Percentiles rank a stretch among this genome's conserved stretches.
Conservation (phyloP, 805 yeast species). For the Saccharomycopsis guyanensis region DNA sequence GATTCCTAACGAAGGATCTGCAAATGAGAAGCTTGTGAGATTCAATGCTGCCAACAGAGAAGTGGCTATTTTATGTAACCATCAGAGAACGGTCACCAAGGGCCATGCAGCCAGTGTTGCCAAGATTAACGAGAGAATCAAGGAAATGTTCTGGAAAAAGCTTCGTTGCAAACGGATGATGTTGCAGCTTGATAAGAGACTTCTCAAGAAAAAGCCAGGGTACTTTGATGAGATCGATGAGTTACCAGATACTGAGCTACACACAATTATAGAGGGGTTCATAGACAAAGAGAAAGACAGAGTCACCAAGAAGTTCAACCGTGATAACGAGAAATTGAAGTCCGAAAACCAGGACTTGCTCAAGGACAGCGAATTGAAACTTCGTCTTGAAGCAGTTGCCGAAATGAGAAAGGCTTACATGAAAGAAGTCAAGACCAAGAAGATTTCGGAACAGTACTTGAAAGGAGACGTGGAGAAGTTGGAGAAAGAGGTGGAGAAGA, state of each 20-base stretch:
- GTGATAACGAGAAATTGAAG: constrained; percentile 70
- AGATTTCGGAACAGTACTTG: constrained; percentile 42
- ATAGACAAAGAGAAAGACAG: constrained; percentile 61
- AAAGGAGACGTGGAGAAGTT: constrained; percentile 56
- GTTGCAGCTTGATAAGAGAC: constrained; percentile 49
- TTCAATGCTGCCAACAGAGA: constrained; percentile 94
- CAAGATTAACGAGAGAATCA: constrained; percentile 67
- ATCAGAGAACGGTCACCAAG: constrained; percentile 87
- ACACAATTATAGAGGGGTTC: constrained; percentile 48
- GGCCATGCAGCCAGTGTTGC: constrained; percentile 75
- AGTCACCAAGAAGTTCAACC: constrained; percentile 52
- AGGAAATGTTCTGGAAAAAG: constrained; percentile 81
- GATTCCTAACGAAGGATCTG: constrained; percentile 80
- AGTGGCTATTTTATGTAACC: constrained; percentile 94
- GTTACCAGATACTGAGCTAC: constrained; percentile 56
- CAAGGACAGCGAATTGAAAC: constrained; percentile 49
- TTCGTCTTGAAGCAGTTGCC: constrained; percentile 47
- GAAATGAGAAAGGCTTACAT: constrained; percentile 44
- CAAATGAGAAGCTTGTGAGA: constrained; percentile 76
- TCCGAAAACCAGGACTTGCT: constrained; percentile 48
- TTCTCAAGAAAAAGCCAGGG: constrained; percentile 41
- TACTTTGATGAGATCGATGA: constrained; percentile 66
- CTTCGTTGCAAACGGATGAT: constrained; percentile 67
- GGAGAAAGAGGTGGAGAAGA: constrained; percentile 57
- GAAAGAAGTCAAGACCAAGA: constrained; percentile 51